Conservation (phyloP, 2,329 filamentous ascomycete genomes). For the Hypocreales sp. region DNA sequence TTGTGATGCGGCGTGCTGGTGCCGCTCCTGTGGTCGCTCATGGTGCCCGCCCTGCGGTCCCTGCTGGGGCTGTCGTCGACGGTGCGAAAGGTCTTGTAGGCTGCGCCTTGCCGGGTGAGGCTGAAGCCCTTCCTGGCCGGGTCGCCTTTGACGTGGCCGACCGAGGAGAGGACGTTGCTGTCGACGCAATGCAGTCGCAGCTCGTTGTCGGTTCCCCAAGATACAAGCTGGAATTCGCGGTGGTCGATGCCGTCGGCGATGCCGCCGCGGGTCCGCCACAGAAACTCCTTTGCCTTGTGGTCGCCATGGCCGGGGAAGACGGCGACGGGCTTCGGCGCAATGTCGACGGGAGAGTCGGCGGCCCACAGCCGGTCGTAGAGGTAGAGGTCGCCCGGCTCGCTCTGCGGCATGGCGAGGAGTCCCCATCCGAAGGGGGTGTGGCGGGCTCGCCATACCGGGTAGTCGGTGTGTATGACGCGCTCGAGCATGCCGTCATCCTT, state of each 20-base stretch:
- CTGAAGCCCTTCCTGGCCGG: conserved; percentile 48
- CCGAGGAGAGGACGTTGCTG: conserved; percentile 43
- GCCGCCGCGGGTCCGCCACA: conserved; percentile 68
- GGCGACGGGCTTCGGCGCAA: conserved; percentile 31
- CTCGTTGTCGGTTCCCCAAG: conserved; percentile 80
- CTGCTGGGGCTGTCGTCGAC: conserved; percentile 42
- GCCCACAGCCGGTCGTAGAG: conserved; percentile 56
- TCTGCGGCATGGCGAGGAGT: conserved; percentile 81
- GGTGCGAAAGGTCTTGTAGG: conserved; percentile 73
- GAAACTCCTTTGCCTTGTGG: conserved; percentile 73
- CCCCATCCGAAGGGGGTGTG: conserved; percentile 85
- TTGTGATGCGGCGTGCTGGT: conserved; percentile 24
- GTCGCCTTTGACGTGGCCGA: conserved; percentile 59
- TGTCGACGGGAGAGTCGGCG: conserved; percentile 26
- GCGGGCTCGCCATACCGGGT: conserved; percentile 80
- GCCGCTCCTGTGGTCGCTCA: conserved; percentile 41
- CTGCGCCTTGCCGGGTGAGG: conserved; percentile 68
- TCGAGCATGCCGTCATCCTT: conserved; percentile 49
- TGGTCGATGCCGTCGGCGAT: conserved; percentile 58
- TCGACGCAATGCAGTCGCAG: conserved; percentile 65
- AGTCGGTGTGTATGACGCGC: conserved; percentile 65
- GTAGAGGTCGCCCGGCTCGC: conserved; percentile 70
- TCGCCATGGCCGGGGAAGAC: conserved; percentile 46
- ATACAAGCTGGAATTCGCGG: conserved; percentile 83
- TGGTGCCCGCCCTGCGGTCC: conserved; percentile 44